A percentile compares a stretch with the other conserved stretches of the same genome.
Evolutionary conservation across 768 basidiomycete genomes (phyloP).

Genomic region (Galerina sulciceps): DNA sequence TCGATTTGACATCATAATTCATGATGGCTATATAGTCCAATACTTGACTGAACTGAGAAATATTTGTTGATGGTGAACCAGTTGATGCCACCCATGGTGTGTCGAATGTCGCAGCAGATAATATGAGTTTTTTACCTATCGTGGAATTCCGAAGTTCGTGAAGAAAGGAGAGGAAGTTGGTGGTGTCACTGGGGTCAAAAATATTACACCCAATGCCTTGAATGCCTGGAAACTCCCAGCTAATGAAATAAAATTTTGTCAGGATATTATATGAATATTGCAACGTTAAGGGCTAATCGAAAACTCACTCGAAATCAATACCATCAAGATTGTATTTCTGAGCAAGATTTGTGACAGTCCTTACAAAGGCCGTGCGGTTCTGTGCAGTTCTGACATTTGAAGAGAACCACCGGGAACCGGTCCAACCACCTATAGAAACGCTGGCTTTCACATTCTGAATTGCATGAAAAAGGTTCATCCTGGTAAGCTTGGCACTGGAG

Average conservation of each 20-base stretch:
- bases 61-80: slow-evolving; percentile 61
- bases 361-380: slow-evolving; percentile 64
- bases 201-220: slow-evolving; percentile 75
- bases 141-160: slow-evolving; percentile 65
- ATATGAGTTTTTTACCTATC: slow-evolving; percentile 57
- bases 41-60: slow-evolving; percentile 65
- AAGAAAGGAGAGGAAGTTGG: slow-evolving; percentile 81
- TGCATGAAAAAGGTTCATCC: neutral
- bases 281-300: neutral
- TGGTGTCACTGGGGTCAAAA: slow-evolving; percentile 64
- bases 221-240: slow-evolving; percentile 86
- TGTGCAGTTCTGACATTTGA: slow-evolving; percentile 52
- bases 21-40: slow-evolving; percentile 79
- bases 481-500: neutral
- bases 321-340: slow-evolving; percentile 57
- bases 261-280: slow-evolving; percentile 1
- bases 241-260: slow-evolving; percentile 28
- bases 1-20: slow-evolving; percentile 72
- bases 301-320: slow-evolving; percentile 69
- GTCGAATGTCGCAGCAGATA: slow-evolving; percentile 74
- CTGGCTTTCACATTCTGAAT: slow-evolving; percentile 57
- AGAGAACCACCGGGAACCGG: slow-evolving; percentile 66
- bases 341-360: slow-evolving; percentile 53
- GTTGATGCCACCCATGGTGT: slow-evolving; percentile 65
- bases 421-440: slow-evolving; percentile 72